Evolutionary conservation across 1,284 basidiomycete genomes (phyloP).

Genomic region (Leccinum fuscescens): DNA sequence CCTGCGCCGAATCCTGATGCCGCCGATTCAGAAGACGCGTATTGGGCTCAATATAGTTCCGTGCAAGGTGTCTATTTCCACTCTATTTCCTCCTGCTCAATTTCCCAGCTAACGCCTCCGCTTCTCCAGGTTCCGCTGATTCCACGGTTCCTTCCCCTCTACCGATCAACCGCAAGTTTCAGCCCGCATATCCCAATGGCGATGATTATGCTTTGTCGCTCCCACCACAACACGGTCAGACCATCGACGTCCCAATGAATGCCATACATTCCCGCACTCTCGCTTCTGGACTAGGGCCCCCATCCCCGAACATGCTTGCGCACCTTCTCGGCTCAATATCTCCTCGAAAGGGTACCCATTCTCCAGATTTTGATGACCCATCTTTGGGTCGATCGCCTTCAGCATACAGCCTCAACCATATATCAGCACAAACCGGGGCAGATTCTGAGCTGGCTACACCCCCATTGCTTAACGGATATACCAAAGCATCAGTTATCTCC

Average conservation of each 20-base stretch:
- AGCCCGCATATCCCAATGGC: not conserved
- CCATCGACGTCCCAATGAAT: constrained; percentile 23
- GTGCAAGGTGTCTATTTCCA: constrained; percentile 55
- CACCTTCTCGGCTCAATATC: constrained; percentile 29
- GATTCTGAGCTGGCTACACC: constrained; percentile 32
- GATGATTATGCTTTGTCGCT: constrained; percentile 3
- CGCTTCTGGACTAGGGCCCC: constrained; percentile 18
- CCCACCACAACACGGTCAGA: constrained; percentile 5
- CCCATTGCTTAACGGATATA: constrained; percentile 10
- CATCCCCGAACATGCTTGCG: constrained; percentile 26
- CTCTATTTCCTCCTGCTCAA: constrained; percentile 1
- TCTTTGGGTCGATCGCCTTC: constrained; percentile 10
- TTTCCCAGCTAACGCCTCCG: constrained; percentile 6
- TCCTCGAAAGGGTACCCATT: constrained; percentile 21
- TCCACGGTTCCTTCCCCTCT: constrained; percentile 33
- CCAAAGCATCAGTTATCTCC: constrained; percentile 15
- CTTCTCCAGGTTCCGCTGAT: constrained; percentile 28
- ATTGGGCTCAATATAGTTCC: constrained; percentile 69
- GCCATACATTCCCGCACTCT: constrained; percentile 14
- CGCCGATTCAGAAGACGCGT: constrained; percentile 54
- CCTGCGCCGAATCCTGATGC: not conserved
- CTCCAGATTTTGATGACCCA: constrained; percentile 10
- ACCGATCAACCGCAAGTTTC: constrained; percentile 23
- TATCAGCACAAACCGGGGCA: constrained; percentile 15
- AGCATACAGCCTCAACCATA: constrained; percentile 9